phyloP scores from a whole-genome alignment of 495 filamentous ascomycete species.

The Penicillium longicatenatum region DNA sequence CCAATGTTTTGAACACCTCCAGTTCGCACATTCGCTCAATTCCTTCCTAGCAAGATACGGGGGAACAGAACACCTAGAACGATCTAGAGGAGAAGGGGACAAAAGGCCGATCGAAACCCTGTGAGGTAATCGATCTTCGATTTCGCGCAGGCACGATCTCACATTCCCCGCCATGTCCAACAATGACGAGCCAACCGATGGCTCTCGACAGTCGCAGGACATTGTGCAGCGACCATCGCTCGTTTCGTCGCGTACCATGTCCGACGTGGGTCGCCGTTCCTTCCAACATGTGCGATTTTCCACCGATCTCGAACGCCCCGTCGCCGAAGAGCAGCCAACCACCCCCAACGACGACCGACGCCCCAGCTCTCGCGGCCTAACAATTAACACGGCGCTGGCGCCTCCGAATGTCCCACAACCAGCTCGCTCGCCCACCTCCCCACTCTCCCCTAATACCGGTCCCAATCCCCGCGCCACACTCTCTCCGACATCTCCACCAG shows the following conservation, averaged over 20 bases:
- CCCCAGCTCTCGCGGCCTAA: conserved; percentile 37
- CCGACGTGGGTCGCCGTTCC: conserved; percentile 36
- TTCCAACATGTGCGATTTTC: conserved; percentile 49
- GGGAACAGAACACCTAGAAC: neutral
- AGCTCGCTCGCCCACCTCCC: conserved; percentile 32
- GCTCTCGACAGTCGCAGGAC: conserved; percentile 14
- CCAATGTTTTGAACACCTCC: neutral
- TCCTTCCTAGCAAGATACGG: neutral
- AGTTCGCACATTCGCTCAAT: neutral
- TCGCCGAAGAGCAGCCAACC: conserved; percentile 25
- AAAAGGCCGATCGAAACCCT: neutral
- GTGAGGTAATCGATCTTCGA: conserved; percentile 11
- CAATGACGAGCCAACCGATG: conserved; percentile 17
- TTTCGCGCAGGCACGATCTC: conserved; percentile 5
- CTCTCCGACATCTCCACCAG: conserved; percentile 39
- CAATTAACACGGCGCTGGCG: conserved; percentile 36
- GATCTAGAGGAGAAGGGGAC: neutral
- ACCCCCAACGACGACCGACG: conserved; percentile 25
- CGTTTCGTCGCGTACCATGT: conserved; percentile 33
- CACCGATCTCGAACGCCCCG: conserved; percentile 37
- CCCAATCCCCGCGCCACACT: conserved; percentile 19
- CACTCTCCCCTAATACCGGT: conserved; percentile 33
- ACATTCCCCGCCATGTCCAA: conserved; percentile 35
- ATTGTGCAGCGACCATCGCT: conserved; percentile 29
- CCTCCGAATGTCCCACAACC: conserved; percentile 17